These are phyloP conservation scores for Solanum piurae DNA, from an alignment of 257 asterid species.

Conservation along the genomic window DNA sequence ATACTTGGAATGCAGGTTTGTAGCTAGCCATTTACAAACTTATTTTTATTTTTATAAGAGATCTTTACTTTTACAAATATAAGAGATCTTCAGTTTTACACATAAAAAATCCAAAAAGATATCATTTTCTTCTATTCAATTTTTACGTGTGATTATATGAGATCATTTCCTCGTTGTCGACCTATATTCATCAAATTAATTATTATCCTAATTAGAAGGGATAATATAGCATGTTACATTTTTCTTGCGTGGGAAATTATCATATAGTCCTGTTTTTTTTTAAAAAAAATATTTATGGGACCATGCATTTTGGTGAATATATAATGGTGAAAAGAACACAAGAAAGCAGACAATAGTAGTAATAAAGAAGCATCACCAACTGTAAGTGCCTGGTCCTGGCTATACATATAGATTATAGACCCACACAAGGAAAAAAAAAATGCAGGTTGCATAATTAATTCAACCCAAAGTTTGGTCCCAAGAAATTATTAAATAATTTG, in stretches of 20 bases:
- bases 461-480: background rate
- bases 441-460: background rate
- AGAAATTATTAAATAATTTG: background rate
- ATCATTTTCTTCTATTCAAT: background rate
- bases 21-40: background rate
- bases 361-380: background rate
- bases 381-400: background rate
- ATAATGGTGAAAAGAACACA: background rate
- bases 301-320: background rate
- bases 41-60: background rate
- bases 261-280: background rate
- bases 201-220: background rate
- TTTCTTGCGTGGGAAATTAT: background rate
- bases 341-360: background rate
- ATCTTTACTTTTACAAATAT: too few relatives aligned
- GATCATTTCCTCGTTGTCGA: background rate
- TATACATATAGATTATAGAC: background rate
- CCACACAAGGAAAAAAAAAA: background rate
- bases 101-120: too few relatives aligned
- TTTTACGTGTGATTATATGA: background rate
- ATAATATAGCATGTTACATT: background rate
- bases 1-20: too few relatives aligned
- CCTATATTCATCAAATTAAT: background rate
- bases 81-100: too few relatives aligned
- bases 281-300: background rate